Conservation (phyloP, 768 basidiomycete genomes). For the Suillus subluteus region DNA sequence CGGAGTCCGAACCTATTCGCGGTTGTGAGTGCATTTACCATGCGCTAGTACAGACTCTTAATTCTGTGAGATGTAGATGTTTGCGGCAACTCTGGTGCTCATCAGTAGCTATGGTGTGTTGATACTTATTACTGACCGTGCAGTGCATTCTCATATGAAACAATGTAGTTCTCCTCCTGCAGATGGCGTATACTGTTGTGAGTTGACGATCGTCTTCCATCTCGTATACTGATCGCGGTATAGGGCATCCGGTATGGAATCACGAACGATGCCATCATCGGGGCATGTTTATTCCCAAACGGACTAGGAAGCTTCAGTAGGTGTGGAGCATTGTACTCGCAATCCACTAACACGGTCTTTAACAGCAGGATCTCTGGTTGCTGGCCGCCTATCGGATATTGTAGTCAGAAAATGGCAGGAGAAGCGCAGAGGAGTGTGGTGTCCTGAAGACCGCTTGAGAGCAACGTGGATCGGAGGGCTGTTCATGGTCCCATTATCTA, state of each 20-base stretch:
- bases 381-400: slow-evolving; percentile 58
- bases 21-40: slow-evolving; percentile 44
- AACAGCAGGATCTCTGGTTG: slow-evolving; percentile 58
- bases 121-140: background rate
- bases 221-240: background rate
- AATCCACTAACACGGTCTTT: background rate
- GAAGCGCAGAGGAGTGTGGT: slow-evolving; percentile 54
- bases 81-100: background rate
- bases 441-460: slow-evolving; percentile 64
- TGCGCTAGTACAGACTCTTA: background rate
- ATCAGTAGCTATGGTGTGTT: background rate
- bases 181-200: slow-evolving; percentile 63
- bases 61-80: background rate
- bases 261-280: slow-evolving; percentile 57
- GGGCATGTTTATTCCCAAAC: slow-evolving; percentile 59
- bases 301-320: slow-evolving; percentile 62
- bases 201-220: slow-evolving; percentile 19
- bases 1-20: slow-evolving; percentile 62
- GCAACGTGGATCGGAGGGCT: slow-evolving; percentile 47
- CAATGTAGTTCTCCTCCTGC: slow-evolving; percentile 45
- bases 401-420: slow-evolving; percentile 49
- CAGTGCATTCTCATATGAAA: slow-evolving; percentile 34
- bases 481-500: slow-evolving; percentile 51
- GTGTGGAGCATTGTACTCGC: slow-evolving; percentile 24
- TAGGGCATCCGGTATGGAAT: slow-evolving; percentile 62